Conservation (phyloP, 306 rosid genomes). For the Ormosia semicastrata region DNA sequence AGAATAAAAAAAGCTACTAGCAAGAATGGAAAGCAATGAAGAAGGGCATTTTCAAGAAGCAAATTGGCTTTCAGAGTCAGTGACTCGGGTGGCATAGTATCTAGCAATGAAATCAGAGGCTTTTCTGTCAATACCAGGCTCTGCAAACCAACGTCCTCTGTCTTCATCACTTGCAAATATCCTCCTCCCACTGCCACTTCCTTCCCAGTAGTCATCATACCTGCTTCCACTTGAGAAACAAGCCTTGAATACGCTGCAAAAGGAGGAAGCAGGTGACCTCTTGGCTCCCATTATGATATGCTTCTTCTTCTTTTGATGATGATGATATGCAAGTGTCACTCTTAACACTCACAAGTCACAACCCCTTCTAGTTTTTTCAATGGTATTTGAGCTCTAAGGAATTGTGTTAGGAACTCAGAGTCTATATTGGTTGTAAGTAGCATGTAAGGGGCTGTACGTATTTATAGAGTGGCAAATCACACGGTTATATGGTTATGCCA, state of each 20-base stretch:
- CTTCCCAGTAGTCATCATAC: slow-evolving; percentile 47
- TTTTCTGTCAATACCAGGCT: slow-evolving; percentile 77
- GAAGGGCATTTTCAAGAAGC: slow-evolving; percentile 14
- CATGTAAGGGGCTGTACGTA: background rate
- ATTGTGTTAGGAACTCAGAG: background rate
- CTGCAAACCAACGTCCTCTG: slow-evolving; percentile 61
- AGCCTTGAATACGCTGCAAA: slow-evolving; percentile 53
- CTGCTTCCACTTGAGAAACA: slow-evolving; percentile 54
- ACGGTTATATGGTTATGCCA: too few relatives aligned
- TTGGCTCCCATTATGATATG: slow-evolving; percentile 41
- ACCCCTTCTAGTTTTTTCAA: background rate
- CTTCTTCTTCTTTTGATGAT: background rate
- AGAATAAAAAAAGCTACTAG: background rate
- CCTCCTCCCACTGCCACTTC: slow-evolving; percentile 42
- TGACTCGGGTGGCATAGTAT: slow-evolving; percentile 57
- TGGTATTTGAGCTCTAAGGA: background rate
- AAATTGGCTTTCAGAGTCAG: slow-evolving; percentile 46
- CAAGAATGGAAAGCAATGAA: slow-evolving; percentile 3
- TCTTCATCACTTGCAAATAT: slow-evolving; percentile 72
- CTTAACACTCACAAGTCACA: background rate
- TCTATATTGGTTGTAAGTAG: slow-evolving; percentile 7
- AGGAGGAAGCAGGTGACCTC: slow-evolving; percentile 46
- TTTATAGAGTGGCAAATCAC: too few relatives aligned
- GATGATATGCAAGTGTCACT: background rate
- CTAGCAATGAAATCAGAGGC: slow-evolving; percentile 72